Percentiles rank a stretch among this genome's conserved stretches.
phyloP scores from a whole-genome alignment of 1,284 basidiomycete species.

The Moesziomyces antarcticus region DNA sequence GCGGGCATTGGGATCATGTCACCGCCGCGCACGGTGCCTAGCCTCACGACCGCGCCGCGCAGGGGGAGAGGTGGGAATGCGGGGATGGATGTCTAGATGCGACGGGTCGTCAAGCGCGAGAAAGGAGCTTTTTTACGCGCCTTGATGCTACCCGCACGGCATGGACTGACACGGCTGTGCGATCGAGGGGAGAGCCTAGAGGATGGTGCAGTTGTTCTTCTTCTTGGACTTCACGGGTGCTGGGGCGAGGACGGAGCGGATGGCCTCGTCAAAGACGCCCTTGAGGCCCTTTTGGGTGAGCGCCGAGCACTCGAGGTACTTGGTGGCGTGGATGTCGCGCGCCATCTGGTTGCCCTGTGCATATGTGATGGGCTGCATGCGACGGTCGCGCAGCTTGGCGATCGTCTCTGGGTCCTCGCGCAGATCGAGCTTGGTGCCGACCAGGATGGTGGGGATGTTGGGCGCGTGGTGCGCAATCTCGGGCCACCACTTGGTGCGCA shows the following conservation, averaged over 20 bases:
- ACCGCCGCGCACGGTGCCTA: no score
- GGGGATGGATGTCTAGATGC: no score
- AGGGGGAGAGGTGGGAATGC: no score
- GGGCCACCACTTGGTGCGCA: conserved; percentile 83
- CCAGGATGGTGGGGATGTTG: conserved; percentile 87
- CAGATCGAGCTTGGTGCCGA: conserved; percentile 97
- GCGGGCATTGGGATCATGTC: no score
- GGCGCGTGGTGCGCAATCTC: conserved; percentile 84
- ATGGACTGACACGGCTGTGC: no score
- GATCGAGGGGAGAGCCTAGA: conserved; percentile 24
- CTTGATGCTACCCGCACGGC: no score
- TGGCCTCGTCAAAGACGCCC: conserved; percentile 67
- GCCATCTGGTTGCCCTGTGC: conserved; percentile 89
- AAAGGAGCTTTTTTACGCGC: no score
- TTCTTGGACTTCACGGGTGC: conserved; percentile 64
- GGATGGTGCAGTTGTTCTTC: conserved; percentile 65
- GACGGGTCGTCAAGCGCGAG: no score
- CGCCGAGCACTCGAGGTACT: conserved; percentile 96
- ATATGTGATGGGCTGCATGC: conserved; percentile 93
- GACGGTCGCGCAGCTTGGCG: conserved; percentile 90
- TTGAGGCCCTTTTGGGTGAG: conserved; percentile 86
- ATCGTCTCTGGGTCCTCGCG: conserved; percentile 92
- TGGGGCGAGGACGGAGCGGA: conserved; percentile 62
- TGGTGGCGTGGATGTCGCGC: conserved; percentile 87
- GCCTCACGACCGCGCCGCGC: no score